A percentile compares a stretch with the other conserved stretches of the same genome.
Evolutionary conservation across 2,329 filamentous ascomycete species (phyloP).

Genomic region (Neonectria magnoliae): DNA sequence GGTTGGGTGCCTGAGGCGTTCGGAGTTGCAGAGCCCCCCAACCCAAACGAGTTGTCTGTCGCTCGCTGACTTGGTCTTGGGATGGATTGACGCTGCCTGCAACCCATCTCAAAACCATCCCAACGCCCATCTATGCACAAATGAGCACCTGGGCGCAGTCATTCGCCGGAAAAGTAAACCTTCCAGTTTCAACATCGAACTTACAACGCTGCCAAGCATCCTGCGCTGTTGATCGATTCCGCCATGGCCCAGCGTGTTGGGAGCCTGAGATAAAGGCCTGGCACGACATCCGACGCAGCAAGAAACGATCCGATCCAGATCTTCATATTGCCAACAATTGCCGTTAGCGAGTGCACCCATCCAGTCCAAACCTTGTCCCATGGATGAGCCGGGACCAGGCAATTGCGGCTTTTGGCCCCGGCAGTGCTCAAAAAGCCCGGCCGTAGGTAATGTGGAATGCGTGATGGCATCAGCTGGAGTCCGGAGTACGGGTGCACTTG

Average conservation of each 20-base stretch:
- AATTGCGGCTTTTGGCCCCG: constrained; percentile 17
- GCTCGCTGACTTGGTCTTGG: not conserved
- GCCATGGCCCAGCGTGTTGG: not conserved
- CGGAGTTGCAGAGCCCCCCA: not conserved
- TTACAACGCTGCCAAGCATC: not conserved
- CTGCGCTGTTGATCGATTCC: not conserved
- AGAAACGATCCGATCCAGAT: constrained; percentile 20
- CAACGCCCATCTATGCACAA: not conserved
- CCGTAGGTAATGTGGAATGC: not conserved
- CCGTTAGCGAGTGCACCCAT: constrained; percentile 1
- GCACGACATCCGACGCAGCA: not conserved
- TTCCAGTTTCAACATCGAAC: not conserved
- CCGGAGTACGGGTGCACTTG: not conserved
- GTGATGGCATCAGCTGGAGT: not conserved
- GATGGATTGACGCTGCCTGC: not conserved
- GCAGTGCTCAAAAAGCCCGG: constrained; percentile 3
- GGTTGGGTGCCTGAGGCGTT: constrained; percentile 4
- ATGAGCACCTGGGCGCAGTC: not conserved
- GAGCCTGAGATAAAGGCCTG: not conserved
- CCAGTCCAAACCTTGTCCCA: constrained; percentile 7
- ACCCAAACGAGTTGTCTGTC: not conserved
- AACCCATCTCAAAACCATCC: not conserved
- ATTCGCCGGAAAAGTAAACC: not conserved
- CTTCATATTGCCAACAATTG: constrained; percentile 12
- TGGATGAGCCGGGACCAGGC: constrained; percentile 11